These are phyloP conservation scores for Phytophthora idaei DNA, from an alignment of 352 stramenopile species.

Conservation along the genomic window DNA sequence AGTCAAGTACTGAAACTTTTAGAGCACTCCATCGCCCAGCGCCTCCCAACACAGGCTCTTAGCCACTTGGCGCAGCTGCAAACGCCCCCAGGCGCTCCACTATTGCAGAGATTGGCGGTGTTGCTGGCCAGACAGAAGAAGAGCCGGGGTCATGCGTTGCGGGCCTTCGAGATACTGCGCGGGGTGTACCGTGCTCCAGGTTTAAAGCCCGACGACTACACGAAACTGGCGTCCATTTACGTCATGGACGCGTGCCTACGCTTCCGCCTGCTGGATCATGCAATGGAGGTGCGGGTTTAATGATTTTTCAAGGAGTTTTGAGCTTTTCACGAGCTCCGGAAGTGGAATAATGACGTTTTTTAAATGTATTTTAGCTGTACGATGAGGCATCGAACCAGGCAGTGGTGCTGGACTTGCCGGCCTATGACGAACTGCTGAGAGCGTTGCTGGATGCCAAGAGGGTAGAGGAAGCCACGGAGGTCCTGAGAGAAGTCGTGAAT, in stretches of 20 bases:
- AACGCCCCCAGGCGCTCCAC: conserved; percentile 25
- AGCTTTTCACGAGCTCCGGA: conserved; percentile 5
- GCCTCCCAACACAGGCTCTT: conserved; percentile 40
- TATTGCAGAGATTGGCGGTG: conserved; percentile 58
- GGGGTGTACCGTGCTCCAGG: conserved; percentile 47
- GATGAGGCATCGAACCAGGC: conserved; percentile 63
- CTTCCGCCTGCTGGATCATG: conserved; percentile 54
- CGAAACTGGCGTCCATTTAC: conserved; percentile 68
- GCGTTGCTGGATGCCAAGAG: conserved; percentile 51
- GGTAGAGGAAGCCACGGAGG: conserved; percentile 55
- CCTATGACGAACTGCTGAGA: conserved; percentile 56
- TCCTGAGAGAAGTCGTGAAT: conserved; percentile 52
- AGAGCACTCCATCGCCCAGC: conserved; percentile 46
- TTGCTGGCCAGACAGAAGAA: conserved; percentile 55
- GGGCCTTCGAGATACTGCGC: conserved; percentile 48
- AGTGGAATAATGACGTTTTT: conserved; percentile 18
- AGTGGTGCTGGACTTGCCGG: conserved; percentile 60
- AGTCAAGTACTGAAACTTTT: conserved; percentile 29
- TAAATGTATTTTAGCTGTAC: conserved; percentile 43
- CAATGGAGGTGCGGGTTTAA: conserved; percentile 48
- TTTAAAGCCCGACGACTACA: conserved; percentile 61
- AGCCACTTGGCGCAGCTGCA: conserved; percentile 44
- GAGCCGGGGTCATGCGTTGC: conserved; percentile 24
- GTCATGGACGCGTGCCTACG: conserved; percentile 70
- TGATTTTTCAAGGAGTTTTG: conserved; percentile 4